Conservation (phyloP, 1,139 yeast species). For the Komagataea norvegica region DNA sequence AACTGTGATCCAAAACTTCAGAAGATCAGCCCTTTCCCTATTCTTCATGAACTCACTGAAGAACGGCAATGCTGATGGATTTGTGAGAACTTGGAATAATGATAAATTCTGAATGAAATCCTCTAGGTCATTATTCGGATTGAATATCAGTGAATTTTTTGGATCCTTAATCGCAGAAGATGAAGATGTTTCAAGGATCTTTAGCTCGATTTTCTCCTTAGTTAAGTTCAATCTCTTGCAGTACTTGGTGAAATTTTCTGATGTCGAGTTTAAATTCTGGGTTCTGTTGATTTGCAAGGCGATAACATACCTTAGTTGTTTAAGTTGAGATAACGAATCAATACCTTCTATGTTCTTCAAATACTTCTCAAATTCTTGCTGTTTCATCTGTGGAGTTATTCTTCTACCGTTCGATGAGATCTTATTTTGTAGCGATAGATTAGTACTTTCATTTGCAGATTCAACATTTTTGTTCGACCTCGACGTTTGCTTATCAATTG, state of each 20-base stretch:
- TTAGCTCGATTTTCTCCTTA: constrained; percentile 31
- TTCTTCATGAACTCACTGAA: constrained; percentile 57
- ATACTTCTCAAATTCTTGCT: constrained; percentile 40
- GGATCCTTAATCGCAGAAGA: neutral
- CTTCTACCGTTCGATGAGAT: constrained; percentile 20
- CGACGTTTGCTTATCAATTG: constrained; percentile 60
- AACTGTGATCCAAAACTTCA: constrained; percentile 65
- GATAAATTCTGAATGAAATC: constrained; percentile 30
- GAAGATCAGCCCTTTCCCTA: constrained; percentile 37
- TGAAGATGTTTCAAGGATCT: constrained; percentile 20
- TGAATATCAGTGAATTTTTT: constrained; percentile 12
- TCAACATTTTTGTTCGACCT: neutral
- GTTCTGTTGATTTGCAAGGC: constrained; percentile 37
- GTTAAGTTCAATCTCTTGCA: constrained; percentile 32
- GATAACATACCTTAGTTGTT: constrained; percentile 40
- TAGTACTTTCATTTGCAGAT: neutral
- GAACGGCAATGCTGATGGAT: constrained; percentile 43
- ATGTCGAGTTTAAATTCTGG: constrained; percentile 15
- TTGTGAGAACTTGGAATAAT: constrained; percentile 38
- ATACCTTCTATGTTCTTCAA: constrained; percentile 34
- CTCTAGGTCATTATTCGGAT: constrained; percentile 17
- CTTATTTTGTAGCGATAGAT: constrained; percentile 1
- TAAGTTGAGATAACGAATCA: constrained; percentile 35
- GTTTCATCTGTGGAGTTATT: constrained; percentile 31
- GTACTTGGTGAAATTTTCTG: constrained; percentile 25